Percentiles rank a stretch among this genome's conserved stretches.
phyloP scores from a whole-genome alignment of 2,329 filamentous ascomycete genomes.

The Trichoderma sp. region DNA sequence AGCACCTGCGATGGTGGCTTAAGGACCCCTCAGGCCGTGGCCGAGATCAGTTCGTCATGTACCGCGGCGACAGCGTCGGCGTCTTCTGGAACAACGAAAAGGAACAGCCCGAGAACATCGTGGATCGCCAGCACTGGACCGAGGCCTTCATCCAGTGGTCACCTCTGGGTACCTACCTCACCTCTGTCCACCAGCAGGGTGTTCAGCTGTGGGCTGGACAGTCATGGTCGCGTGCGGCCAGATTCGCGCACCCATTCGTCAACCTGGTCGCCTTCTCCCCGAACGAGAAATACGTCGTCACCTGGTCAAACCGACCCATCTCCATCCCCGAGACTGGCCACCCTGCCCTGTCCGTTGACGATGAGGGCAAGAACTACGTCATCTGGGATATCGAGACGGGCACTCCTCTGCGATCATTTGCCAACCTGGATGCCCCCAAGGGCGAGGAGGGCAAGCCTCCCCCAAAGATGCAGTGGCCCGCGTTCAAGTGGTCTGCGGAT shows the following conservation, averaged over 20 bases:
- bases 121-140: constrained; percentile 95
- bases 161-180: constrained; percentile 88
- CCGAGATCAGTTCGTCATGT: constrained; percentile 95
- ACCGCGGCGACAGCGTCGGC: constrained; percentile 85
- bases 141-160: constrained; percentile 99
- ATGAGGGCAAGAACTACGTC: constrained; percentile 99
- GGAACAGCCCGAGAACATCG: constrained; percentile 81
- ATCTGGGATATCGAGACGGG: constrained; percentile 95
- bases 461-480: constrained; percentile 95
- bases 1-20: constrained; percentile 92
- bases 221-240: constrained; percentile 85
- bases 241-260: constrained; percentile 93
- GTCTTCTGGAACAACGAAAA: constrained; percentile 99
- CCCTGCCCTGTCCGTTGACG: constrained; percentile 80
- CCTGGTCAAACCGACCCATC: constrained; percentile 95
- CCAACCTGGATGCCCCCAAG: constrained; percentile 78
- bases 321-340: constrained; percentile 86
- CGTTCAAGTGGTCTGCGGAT: constrained; percentile 99
- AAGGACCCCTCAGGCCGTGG: constrained; percentile 77
- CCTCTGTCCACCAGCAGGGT: constrained; percentile 93
- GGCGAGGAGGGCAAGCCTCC: constrained; percentile 61
- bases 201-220: constrained; percentile 95
- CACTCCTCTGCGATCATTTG: constrained; percentile 89
- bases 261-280: constrained; percentile 97
- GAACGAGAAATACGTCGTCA: constrained; percentile 87